Percentiles rank a stretch among this genome's conserved stretches.
These are phyloP conservation scores for Venturia aucupariae DNA, from an alignment of 2,329 filamentous ascomycete genomes.

Conservation along the genomic window DNA sequence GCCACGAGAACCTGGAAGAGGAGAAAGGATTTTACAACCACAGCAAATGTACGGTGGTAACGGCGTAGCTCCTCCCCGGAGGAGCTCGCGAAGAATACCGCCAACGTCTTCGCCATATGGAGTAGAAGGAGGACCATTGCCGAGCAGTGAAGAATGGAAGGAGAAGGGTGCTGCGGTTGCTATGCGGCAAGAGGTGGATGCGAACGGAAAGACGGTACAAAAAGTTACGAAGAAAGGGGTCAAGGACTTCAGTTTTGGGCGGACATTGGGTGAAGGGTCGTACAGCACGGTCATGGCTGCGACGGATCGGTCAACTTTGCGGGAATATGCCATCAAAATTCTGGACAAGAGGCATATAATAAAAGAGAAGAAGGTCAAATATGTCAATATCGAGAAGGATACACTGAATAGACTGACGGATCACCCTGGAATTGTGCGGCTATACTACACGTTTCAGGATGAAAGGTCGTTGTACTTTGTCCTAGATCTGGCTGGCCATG, in stretches of 20 bases:
- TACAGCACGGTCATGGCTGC: constrained; percentile 94
- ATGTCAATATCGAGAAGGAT: constrained; percentile 99
- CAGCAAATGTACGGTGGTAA: constrained; percentile 48
- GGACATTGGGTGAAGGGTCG: constrained; percentile 86
- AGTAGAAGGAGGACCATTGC: constrained; percentile 47
- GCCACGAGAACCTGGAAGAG: constrained; percentile 60
- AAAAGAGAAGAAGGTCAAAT: constrained; percentile 99
- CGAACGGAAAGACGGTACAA: constrained; percentile 70
- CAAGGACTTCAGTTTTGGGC: constrained; percentile 89
- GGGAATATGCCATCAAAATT: constrained; percentile 97
- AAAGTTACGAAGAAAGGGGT: constrained; percentile 93
- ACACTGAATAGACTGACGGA: constrained; percentile 93
- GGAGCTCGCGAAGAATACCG: constrained; percentile 65
- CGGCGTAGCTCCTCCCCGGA: constrained; percentile 61
- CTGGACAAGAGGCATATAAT: constrained; percentile 98
- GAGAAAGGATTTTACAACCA: constrained; percentile 44
- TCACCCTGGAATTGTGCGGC: constrained; percentile 87
- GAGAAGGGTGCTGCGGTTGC: constrained; percentile 85
- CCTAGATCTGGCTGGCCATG: constrained; percentile 82
- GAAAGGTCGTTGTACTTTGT: constrained; percentile 95
- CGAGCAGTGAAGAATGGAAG: constrained; percentile 87
- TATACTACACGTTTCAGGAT: constrained; percentile 99
- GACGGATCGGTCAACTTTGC: constrained; percentile 84
- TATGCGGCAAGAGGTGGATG: constrained; percentile 73
- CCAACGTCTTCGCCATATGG: constrained; percentile 37